Base-by-base conservation (phyloP, 176 grass and related monocot species). In the Metroxylon sagu region DNA sequence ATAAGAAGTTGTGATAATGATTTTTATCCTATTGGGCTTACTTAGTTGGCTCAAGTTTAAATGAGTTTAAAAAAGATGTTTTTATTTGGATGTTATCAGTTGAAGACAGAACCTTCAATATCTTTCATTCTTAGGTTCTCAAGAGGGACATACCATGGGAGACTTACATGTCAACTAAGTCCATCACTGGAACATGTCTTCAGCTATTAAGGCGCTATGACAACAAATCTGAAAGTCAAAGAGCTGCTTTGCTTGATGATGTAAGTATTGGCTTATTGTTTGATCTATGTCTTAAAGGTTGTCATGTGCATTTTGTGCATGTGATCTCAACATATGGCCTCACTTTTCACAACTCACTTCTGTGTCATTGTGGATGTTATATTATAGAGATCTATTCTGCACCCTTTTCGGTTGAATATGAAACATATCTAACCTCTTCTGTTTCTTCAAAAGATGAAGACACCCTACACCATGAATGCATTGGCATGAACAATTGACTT, bases 111-210 rank as follows among this genome's bases (percentile, higher is more conserved):
- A 39, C 31, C 18, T 4, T 16, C 26, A 60, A 6, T n/a, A 4
- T 18, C 72, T 70, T 16, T 65, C 29, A 52, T 27, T 69, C 80
- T 51, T 77, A 98, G 92, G 87, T 97, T 81, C 87, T 97, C 59
- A 97, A 91, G 63, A 71, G 83, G 50, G 92, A 91, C 56, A 97
- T 97, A 77, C 87, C 92, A 91, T 97, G 92, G 92, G 92, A 97
- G 66, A 74, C 85, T 76, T 91, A 97, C 67, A 73, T 91, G 92
- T 88, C 92, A 72, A 80, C 78, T 43, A 97, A 97, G 70, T 78
- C 91, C 14, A 97, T 97, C 67, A 85, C 87, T n/a, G 80, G 75
- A 43, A 91, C 81, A 67, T 73, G 76, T 73, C 84, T 91, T 71
- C 84, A 97, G 70, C 79, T 88, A 78, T 78, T 97, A 69, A 61